Percentiles rank a stretch among this genome's conserved stretches.
These are phyloP conservation scores for Euphorbia peplus DNA, from an alignment of 345 rosid genomes.

Conservation along the genomic window DNA sequence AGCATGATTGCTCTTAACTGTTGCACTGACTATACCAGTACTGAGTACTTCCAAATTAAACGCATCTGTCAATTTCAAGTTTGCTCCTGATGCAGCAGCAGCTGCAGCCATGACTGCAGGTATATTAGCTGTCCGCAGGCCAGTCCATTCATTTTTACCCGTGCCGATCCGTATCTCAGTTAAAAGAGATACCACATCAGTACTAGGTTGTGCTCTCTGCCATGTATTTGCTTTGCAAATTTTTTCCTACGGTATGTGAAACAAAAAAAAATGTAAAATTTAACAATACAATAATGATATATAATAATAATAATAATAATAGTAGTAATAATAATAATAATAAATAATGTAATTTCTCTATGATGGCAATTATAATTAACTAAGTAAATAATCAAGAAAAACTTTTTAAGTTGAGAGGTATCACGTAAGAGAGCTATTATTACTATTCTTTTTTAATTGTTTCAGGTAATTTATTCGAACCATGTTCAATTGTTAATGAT, in stretches of 20 bases:
- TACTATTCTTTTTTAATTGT: not conserved
- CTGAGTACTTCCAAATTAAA: slow-evolving; percentile 96
- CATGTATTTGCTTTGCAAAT: slow-evolving; percentile 96
- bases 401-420: not conserved
- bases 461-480: not conserved
- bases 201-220: slow-evolving; percentile 84
- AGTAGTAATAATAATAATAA: too few relatives aligned
- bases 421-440: not conserved
- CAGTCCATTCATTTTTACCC: slow-evolving; percentile 93
- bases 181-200: slow-evolving; percentile 89
- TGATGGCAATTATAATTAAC: not conserved
- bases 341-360: not conserved
- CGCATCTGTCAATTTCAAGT: slow-evolving; percentile 74
- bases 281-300: not conserved
- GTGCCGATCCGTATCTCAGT: slow-evolving; percentile 94
- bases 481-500: not conserved
- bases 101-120: slow-evolving; percentile 99
- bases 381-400: slow-evolving; percentile 2
- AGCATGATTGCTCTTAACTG: slow-evolving; percentile 89
- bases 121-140: slow-evolving; percentile 81
- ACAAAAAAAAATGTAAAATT: slow-evolving; percentile 1
- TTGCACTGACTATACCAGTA: slow-evolving; percentile 94
- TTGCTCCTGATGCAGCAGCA: slow-evolving; percentile 98
- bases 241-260: slow-evolving; percentile 60
- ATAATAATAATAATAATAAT: too few relatives aligned